Evolutionary conservation across 768 basidiomycete species (phyloP), one percentile per base, ranked within the genome.

Genomic region (Cystofilobasidium ferigula): DNA sequence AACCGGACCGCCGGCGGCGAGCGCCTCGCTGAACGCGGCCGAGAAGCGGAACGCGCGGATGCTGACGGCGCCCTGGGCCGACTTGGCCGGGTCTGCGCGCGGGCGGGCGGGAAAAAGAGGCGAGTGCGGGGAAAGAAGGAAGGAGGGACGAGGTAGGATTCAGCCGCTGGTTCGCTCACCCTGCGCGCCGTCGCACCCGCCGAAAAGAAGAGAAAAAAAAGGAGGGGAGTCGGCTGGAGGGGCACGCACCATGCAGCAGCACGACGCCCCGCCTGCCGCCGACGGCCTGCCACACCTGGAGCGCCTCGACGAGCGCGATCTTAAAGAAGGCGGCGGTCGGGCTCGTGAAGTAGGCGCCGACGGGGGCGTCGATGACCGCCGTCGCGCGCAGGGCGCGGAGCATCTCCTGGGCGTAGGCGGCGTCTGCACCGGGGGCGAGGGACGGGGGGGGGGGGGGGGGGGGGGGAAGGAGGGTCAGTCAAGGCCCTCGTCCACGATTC

Each of bases 281-380:
- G 71, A 85, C 87, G 48, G 89, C 87, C 73, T 88, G 86, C 75
- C 90, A 88, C 70, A 88, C 82, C 57, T 86, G 86, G 75, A 89
- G 88, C 10, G 86, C 85, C 71, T 92, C 88, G 56, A 91, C 80
- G 57, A 91, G 75, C 10, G 82, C 81, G 74, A 89, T 88, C 73
- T 83, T 88, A 76, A 86, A 87, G 75, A 91, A 90, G 6, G 88
- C 87, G 48, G 89, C 89, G 43, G 89, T 81, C 12, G 85, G 84
- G 32, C 86, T 89, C 51, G 88, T 87, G 73, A 94, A 89, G 78
- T 97, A 97, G 76, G 94, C 90, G 43, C 93, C 93, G 63, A 95
- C 86, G 38, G 92, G 83, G 70, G 85, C 89, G 77, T 94, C 90
- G 72, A 93, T 90, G 42, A 85, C 84, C 72, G 88, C 86, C 62